phyloP scores from a whole-genome alignment of 306 rosid genomes.

The Cucurbita maxima region DNA sequence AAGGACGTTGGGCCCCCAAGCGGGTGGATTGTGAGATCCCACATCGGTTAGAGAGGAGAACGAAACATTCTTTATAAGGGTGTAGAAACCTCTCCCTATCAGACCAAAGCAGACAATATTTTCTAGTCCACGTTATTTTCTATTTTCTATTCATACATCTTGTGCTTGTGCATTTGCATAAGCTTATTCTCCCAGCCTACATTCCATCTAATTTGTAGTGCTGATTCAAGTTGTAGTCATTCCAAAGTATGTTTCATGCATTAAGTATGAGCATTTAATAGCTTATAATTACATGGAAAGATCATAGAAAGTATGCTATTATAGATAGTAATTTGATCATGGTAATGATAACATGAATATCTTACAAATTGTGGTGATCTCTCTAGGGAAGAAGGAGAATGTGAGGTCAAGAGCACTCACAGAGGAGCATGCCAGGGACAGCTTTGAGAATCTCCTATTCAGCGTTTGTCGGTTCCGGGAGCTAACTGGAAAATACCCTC shows the following conservation, averaged over 20 bases:
- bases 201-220: neutral
- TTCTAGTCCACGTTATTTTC: neutral
- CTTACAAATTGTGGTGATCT: conserved; percentile 7
- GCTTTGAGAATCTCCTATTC: conserved; percentile 89
- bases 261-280: neutral
- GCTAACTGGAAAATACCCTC: conserved; percentile 74
- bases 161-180: neutral
- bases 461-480: conserved; percentile 89
- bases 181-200: neutral
- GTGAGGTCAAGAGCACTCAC: conserved; percentile 73
- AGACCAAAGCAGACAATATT: too few relatives aligned
- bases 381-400: conserved; percentile 42
- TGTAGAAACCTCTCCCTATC: too few relatives aligned
- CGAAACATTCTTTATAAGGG: too few relatives aligned
- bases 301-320: neutral
- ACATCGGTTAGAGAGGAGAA: too few relatives aligned
- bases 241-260: neutral
- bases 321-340: neutral
- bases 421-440: conserved; percentile 94
- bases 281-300: neutral
- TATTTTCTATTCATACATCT: neutral
- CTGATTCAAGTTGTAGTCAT: neutral
- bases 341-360: neutral
- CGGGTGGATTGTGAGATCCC: too few relatives aligned
- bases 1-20: too few relatives aligned